Evolutionary conservation across 768 basidiomycete genomes (phyloP).

Genomic region (Phylloporus sp.): DNA sequence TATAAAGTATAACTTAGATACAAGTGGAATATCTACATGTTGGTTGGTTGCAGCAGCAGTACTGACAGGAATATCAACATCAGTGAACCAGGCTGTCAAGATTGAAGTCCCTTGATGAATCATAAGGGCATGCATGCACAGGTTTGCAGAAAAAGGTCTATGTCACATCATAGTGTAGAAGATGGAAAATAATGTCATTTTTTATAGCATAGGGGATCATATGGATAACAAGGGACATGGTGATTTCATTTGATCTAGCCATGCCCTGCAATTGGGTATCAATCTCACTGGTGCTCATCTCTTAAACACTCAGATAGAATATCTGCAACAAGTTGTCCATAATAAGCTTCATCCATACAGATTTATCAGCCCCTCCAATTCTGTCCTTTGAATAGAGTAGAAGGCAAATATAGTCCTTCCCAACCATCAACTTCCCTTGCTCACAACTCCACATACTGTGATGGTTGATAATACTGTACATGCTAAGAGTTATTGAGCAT

Average conservation of each 20-base stretch:
- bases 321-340: slow-evolving; percentile 7
- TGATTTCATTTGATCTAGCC: neutral
- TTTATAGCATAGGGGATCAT: neutral
- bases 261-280: too few species aligned
- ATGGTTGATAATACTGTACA: slow-evolving; percentile 7
- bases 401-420: slow-evolving; percentile 3
- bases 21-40: too few species aligned
- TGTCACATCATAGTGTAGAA: too few species aligned
- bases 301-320: neutral
- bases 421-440: slow-evolving; percentile 1
- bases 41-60: too few species aligned
- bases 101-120: too few species aligned
- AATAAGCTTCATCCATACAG: slow-evolving; percentile 2
- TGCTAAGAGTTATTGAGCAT: neutral
- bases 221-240: neutral
- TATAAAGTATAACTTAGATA: too few species aligned
- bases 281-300: neutral
- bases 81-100: too few species aligned
- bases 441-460: neutral
- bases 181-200: neutral
- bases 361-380: neutral
- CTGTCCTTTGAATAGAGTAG: neutral
- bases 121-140: too few species aligned
- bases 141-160: too few species aligned
- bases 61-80: too few species aligned